Evolutionary conservation across 208 protist genomes (phyloP).

Genomic region (Novymonas esmeraldas): DNA sequence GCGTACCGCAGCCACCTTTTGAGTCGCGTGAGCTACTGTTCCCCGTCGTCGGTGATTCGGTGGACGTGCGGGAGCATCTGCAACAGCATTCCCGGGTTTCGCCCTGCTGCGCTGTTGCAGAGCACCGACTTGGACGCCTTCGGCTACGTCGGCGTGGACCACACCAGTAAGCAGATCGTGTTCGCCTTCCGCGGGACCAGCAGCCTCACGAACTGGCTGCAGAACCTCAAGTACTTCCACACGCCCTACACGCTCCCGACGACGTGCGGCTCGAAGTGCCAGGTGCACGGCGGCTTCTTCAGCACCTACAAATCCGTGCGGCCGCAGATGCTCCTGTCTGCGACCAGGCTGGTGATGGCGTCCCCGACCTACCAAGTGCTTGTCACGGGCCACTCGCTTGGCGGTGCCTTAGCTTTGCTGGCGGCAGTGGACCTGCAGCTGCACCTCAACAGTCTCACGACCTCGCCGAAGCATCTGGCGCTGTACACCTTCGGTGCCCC

Average conservation of each 20-base stretch:
- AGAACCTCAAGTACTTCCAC: neutral
- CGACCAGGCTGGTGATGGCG: constrained; percentile 25
- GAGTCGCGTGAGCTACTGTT: constrained; percentile 6
- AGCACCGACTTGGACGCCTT: constrained; percentile 32
- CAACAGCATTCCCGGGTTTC: neutral
- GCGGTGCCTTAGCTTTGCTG: constrained; percentile 59
- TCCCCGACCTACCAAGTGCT: constrained; percentile 43
- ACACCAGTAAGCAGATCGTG: constrained; percentile 34
- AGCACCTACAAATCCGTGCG: constrained; percentile 35
- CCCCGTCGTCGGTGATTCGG: neutral
- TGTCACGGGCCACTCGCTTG: constrained; percentile 78
- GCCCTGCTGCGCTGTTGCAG: constrained; percentile 6
- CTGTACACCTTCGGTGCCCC: constrained; percentile 76
- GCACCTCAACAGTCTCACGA: neutral
- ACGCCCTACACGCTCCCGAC: constrained; percentile 31
- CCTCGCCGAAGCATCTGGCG: constrained; percentile 15
- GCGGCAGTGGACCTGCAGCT: constrained; percentile 41
- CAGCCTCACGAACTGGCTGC: neutral
- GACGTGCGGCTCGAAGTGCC: constrained; percentile 30
- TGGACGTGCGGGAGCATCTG: constrained; percentile 8
- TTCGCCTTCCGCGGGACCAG: constrained; percentile 56
- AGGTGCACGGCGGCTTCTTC: constrained; percentile 64
- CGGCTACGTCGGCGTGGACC: constrained; percentile 36
- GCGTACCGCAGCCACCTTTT: constrained; percentile 8
- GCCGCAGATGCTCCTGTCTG: constrained; percentile 21